phyloP scores from a whole-genome alignment of 2,329 filamentous ascomycete genomes.

The Tolypocladium pustulatum region DNA sequence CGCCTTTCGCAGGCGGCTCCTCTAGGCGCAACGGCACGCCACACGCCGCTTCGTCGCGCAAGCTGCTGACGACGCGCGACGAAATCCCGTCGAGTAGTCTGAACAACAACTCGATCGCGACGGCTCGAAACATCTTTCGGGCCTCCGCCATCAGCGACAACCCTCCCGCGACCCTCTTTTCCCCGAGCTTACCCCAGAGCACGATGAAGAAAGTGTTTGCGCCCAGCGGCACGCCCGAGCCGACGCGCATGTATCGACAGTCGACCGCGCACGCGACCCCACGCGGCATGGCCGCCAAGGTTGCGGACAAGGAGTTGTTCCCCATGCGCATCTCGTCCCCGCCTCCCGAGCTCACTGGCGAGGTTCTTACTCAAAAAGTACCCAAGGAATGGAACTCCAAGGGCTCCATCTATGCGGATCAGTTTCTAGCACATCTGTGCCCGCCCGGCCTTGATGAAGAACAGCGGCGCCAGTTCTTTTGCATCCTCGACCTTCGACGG shows the following conservation, averaged over 20 bases:
- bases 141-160: conserved; percentile 25
- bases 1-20: conserved; percentile 17
- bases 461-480: conserved; percentile 52
- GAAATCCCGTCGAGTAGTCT: conserved; percentile 23
- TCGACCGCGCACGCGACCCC: conserved; percentile 35
- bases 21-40: conserved; percentile 27
- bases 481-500: conserved; percentile 49
- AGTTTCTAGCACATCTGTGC: conserved; percentile 46
- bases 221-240: conserved; percentile 31
- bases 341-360: conserved; percentile 44
- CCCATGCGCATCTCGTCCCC: conserved; percentile 48
- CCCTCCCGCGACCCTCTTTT: conserved; percentile 25
- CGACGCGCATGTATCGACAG: conserved; percentile 30
- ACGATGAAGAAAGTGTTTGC: conserved; percentile 38
- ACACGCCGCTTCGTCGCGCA: conserved; percentile 25
- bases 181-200: conserved; percentile 32
- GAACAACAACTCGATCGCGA: conserved; percentile 22
- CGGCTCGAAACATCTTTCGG: conserved; percentile 31
- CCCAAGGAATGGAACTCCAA: conserved; percentile 40
- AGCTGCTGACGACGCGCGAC: conserved; percentile 23
- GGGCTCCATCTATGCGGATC: conserved; percentile 48
- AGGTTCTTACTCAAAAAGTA: conserved; percentile 41
- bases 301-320: conserved; percentile 41
- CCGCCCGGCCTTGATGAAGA: conserved; percentile 47
- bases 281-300: conserved; percentile 38